phyloP scores from a whole-genome alignment of 2,329 filamentous ascomycete species.

The Fusarium veterinarium region DNA sequence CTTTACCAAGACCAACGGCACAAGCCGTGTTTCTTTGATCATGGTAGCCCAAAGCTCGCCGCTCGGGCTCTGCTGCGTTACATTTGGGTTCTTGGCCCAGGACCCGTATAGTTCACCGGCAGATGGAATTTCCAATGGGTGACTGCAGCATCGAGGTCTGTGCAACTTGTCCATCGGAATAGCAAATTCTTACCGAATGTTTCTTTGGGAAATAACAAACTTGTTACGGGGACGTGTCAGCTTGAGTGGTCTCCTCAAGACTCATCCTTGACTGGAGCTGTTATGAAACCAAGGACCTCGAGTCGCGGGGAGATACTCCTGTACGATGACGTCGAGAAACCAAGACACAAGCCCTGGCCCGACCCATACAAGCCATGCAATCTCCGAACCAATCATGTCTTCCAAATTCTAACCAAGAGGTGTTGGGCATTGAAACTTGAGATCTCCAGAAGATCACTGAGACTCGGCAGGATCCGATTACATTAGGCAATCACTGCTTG shows the following conservation, averaged over 20 bases:
- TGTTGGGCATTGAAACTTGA: slow-evolving; percentile 14
- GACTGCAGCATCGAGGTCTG: background rate
- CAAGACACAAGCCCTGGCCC: slow-evolving; percentile 18
- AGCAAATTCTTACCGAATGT: background rate
- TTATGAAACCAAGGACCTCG: slow-evolving; percentile 36
- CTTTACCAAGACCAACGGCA: slow-evolving; percentile 10
- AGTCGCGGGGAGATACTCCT: slow-evolving; percentile 17
- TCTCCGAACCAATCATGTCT: slow-evolving; percentile 26
- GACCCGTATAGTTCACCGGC: background rate
- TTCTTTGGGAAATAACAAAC: slow-evolving; percentile 3
- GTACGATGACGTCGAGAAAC: slow-evolving; percentile 42
- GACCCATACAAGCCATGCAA: slow-evolving; percentile 8
- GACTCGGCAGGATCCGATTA: slow-evolving; percentile 33
- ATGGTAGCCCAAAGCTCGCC: slow-evolving; percentile 29
- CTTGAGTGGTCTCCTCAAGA: background rate
- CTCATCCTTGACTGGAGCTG: slow-evolving; percentile 23
- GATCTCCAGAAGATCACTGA: slow-evolving; percentile 38
- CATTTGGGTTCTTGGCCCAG: slow-evolving; percentile 8
- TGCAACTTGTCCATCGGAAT: background rate
- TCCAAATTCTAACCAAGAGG: background rate
- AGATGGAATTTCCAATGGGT: slow-evolving; percentile 2
- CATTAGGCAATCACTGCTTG: slow-evolving; percentile 33
- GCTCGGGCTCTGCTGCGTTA: slow-evolving; percentile 14
- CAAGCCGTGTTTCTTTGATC: slow-evolving; percentile 14
- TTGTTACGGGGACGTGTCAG: background rate